Evolutionary conservation across 352 stramenopile genomes (phyloP).

Genomic region (Pythium periplocum): DNA sequence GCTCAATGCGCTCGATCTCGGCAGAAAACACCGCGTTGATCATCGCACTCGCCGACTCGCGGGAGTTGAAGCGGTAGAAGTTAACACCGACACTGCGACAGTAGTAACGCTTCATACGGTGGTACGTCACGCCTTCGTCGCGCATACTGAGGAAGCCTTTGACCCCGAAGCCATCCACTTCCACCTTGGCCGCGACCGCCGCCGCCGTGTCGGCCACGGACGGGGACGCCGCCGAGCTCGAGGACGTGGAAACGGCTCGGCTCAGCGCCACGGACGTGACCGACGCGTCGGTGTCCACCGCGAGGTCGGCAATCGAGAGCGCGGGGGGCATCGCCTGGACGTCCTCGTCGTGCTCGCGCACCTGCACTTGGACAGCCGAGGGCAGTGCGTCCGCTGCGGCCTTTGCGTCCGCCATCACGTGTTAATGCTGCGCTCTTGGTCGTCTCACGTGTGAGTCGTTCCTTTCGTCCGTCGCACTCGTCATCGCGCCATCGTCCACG

Average conservation of each 20-base stretch:
- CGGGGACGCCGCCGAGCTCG: conserved; percentile 8
- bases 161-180: conserved; percentile 61
- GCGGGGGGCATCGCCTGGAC: background rate
- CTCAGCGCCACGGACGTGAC: conserved; percentile 2
- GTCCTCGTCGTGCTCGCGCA: no score
- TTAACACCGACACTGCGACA: conserved; percentile 76
- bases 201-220: conserved; percentile 1
- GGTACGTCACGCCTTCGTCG: conserved; percentile 77
- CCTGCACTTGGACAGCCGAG: no score
- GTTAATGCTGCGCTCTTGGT: no score
- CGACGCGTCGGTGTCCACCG: background rate
- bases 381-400: no score
- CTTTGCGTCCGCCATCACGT: no score
- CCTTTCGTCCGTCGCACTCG: no score
- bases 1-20: conserved; percentile 72
- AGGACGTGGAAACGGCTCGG: conserved; percentile 2
- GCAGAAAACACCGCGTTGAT: conserved; percentile 60
- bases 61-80: conserved; percentile 68
- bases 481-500: no score
- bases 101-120: conserved; percentile 85
- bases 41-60: conserved; percentile 49
- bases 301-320: conserved; percentile 12
- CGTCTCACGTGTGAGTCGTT: no score
- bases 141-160: conserved; percentile 79
- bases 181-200: conserved; percentile 20